Evolutionary conservation across 768 basidiomycete species (phyloP).

Genomic region (Lactarius indigo): DNA sequence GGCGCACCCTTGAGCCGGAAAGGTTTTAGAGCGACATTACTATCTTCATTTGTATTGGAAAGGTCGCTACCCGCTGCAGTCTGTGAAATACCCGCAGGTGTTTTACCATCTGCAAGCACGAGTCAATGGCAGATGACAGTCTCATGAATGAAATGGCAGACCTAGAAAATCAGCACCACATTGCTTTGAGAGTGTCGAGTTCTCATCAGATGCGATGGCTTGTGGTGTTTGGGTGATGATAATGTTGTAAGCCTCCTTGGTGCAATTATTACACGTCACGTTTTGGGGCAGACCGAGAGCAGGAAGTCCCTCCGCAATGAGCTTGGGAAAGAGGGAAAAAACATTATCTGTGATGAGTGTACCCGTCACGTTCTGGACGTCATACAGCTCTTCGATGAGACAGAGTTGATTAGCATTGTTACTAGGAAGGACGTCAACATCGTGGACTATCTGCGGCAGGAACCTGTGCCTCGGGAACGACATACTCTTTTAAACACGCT

Average conservation of each 20-base stretch:
- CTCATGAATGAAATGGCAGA: conserved; percentile 22
- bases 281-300: conserved; percentile 24
- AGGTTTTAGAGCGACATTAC: background rate
- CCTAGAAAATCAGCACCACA: conserved; percentile 35
- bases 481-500: conserved; percentile 64
- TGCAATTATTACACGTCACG: conserved; percentile 35
- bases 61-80: conserved; percentile 20
- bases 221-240: conserved; percentile 27
- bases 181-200: conserved; percentile 22
- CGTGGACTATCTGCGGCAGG: background rate
- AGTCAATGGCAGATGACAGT: background rate
- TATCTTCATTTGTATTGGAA: background rate
- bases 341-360: conserved; percentile 3
- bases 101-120: conserved; percentile 29
- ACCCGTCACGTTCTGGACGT: conserved; percentile 41
- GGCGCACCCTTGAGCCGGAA: background rate
- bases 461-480: conserved; percentile 16
- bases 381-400: conserved; percentile 51
- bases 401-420: conserved; percentile 47
- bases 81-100: conserved; percentile 30
- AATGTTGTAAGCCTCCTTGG: conserved; percentile 33
- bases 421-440: conserved; percentile 25
- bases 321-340: background rate
- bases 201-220: conserved; percentile 22
- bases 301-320: conserved; percentile 22